These are phyloP conservation scores for Kuraishia piskuri DNA, from an alignment of 805 yeast genomes.

Conservation along the genomic window DNA sequence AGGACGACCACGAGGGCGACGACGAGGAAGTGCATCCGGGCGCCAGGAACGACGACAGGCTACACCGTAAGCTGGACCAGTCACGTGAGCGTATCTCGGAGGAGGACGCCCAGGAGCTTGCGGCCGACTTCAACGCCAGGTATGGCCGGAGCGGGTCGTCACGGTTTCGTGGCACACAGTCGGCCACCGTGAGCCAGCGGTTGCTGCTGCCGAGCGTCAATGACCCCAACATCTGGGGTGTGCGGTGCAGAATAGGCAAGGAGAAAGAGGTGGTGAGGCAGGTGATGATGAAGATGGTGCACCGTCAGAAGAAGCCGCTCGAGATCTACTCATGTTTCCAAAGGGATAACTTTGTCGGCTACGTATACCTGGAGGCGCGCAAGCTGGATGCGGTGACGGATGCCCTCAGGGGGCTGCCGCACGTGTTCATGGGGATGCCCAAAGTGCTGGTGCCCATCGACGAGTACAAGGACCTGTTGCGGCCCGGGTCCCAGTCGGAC, in stretches of 20 bases:
- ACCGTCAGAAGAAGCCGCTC: constrained; percentile 68
- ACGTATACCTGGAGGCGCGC: constrained; percentile 90
- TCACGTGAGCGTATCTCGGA: constrained; percentile 75
- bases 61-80: constrained; percentile 87
- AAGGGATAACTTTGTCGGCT: constrained; percentile 87
- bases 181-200: constrained; percentile 87
- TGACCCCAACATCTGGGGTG: constrained; percentile 94
- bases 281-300: constrained; percentile 74
- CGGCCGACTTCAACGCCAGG: constrained; percentile 84
- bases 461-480: constrained; percentile 87
- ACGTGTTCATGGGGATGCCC: constrained; percentile 55
- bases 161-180: constrained; percentile 73
- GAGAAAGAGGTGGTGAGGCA: constrained; percentile 88
- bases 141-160: constrained; percentile 81
- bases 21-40: constrained; percentile 36
- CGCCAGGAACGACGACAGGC: constrained; percentile 53
- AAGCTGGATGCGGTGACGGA: constrained; percentile 85
- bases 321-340: constrained; percentile 88
- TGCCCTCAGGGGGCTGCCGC: constrained; percentile 84
- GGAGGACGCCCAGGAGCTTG: constrained; percentile 90
- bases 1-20: constrained; percentile 63
- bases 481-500: constrained; percentile 83
- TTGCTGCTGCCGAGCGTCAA: constrained; percentile 90
- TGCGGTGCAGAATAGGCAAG: constrained; percentile 86
- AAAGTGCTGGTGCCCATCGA: constrained; percentile 88